Evolutionary conservation across 805 yeast species (phyloP), one percentile per base, ranked within the genome.

Genomic region (Danielozyma ontarioensis): DNA sequence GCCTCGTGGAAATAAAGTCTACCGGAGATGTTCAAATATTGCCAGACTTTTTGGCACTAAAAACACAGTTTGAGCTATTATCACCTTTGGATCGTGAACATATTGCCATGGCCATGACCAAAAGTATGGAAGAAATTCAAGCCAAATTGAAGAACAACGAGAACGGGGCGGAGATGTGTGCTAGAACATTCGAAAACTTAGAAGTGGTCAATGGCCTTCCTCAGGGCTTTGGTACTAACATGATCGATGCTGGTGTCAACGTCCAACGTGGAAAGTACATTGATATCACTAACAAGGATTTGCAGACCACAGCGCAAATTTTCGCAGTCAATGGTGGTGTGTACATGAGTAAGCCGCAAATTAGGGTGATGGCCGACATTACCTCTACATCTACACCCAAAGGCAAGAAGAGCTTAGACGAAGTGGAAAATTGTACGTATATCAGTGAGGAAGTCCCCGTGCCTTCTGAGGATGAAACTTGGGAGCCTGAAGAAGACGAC

Each of bases 1-100:
- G 95, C 1, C 59, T 86, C 24, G 88, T 85, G 1, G 70, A 72
- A 31, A 48, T 70, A 17, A 59, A 57, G 28, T 48, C 52, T 3
- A 54, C 59, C 32, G 76, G 75, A 1, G 61, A 71, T 42, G 67
- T 64, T 8, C 57, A 58, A 19, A 36, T 75, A 4, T 56, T 70
- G 29, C 51, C 55, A 0, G 90, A 83, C 48, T 81, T 66, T 46
- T 59, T 53, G 27, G 70, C 74, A 36, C 68, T 82, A 37, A 54
- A 68, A 42, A 42, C 53, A 2, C 78, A 74, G 45, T 71, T 70
- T 36, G 49, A 61, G 5, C 46, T 61, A 8, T 54, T 68, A 19
- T 55, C 61, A 3, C 50, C 46, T 5, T 28, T 60, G 17, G 51
- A 48, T 45, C 38, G 45, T 32, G 29, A 40, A 4, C 45, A 47